Evolutionary conservation across 1,284 basidiomycete genomes (phyloP).

Genomic region (Apiotrichum siamense): DNA sequence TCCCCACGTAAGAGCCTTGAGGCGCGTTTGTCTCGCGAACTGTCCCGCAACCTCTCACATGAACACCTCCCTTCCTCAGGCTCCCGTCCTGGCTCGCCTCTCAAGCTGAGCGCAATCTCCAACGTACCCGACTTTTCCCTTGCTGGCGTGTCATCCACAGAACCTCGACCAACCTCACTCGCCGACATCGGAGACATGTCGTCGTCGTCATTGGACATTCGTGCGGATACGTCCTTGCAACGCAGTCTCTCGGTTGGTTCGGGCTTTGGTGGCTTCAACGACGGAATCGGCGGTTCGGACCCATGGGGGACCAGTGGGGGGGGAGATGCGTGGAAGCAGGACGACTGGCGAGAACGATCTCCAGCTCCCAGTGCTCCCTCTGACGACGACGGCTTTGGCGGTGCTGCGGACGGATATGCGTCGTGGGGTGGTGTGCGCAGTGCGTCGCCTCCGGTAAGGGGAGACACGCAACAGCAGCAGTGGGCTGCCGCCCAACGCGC

Average conservation of each 20-base stretch:
- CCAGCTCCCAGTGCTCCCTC: no score
- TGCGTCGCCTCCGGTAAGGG: background rate
- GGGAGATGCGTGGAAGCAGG: background rate
- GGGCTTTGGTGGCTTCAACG: slow-evolving; percentile 3
- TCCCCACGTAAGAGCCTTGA: slow-evolving; percentile 4
- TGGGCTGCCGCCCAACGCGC: slow-evolving; percentile 40
- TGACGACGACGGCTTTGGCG: slow-evolving; percentile 3
- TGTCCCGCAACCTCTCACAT: background rate
- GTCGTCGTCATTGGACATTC: background rate
- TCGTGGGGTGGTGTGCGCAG: slow-evolving; percentile 23
- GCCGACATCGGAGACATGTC: background rate
- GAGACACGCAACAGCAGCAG: slow-evolving; percentile 23
- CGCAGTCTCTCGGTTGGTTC: background rate
- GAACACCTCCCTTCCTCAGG: background rate
- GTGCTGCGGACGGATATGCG: slow-evolving; percentile 9
- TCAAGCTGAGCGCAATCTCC: background rate
- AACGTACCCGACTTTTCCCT: background rate
- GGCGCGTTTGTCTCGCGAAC: slow-evolving; percentile 1
- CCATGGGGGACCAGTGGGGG: background rate
- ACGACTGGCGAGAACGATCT: background rate
- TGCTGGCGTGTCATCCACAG: background rate
- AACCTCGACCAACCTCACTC: background rate
- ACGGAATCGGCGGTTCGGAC: background rate
- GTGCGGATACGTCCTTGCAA: background rate
- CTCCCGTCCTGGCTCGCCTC: background rate